Percentiles rank a stretch among this genome's conserved stretches.
Evolutionary conservation across 1,284 basidiomycete genomes (phyloP).

Genomic region (Ustilago vetiveriae): DNA sequence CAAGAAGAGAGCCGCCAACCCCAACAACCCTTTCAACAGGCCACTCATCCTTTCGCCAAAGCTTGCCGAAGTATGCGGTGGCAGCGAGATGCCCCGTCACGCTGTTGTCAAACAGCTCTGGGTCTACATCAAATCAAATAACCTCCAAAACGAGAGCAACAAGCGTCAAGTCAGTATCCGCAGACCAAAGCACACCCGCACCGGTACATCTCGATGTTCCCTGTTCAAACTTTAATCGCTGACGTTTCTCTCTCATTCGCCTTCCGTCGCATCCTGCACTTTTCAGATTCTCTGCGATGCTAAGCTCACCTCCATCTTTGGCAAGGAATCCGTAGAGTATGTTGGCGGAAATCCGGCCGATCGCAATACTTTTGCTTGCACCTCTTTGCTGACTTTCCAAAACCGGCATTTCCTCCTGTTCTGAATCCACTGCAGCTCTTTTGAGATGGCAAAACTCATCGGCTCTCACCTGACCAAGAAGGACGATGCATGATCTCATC

Average conservation of each 20-base stretch:
- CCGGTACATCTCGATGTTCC: too few relatives aligned
- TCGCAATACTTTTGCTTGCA: background rate
- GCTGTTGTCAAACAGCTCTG: constrained; percentile 87
- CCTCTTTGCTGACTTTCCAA: background rate
- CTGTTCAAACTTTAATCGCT: too few relatives aligned
- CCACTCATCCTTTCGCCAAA: constrained; percentile 58
- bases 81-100: constrained; percentile 75
- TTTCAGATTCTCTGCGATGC: constrained; percentile 81
- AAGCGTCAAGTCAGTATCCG: constrained; percentile 69
- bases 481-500: constrained; percentile 38
- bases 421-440: constrained; percentile 44
- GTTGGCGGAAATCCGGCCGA: constrained; percentile 9
- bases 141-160: constrained; percentile 82
- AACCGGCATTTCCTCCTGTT: background rate
- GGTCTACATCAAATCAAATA: constrained; percentile 81
- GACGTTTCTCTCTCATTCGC: constrained; percentile 2
- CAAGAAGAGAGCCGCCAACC: constrained; percentile 58
- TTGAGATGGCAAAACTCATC: constrained; percentile 67
- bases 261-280: background rate
- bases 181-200: too few relatives aligned
- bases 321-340: constrained; percentile 76
- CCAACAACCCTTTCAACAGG: constrained; percentile 65
- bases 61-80: constrained; percentile 65
- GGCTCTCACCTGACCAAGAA: constrained; percentile 62
- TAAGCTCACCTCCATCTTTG: constrained; percentile 76